Conservation (phyloP, 1,284 basidiomycete species). For the Boletus holoroseus region DNA sequence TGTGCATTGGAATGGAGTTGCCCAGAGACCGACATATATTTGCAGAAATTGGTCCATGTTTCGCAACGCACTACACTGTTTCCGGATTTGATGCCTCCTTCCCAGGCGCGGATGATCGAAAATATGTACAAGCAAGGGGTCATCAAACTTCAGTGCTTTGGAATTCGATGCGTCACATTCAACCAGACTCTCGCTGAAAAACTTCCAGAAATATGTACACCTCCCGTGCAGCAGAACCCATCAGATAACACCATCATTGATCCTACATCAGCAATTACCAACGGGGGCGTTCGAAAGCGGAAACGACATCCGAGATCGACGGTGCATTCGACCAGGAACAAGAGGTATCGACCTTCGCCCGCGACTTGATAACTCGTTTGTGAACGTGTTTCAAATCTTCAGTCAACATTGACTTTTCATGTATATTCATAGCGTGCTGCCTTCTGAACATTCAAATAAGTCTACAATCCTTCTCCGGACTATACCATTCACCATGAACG, state of each 20-base stretch:
- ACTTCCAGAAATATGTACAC: constrained; percentile 6
- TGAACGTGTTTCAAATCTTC: not conserved
- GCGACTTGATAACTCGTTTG: not conserved
- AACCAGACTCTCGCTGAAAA: constrained; percentile 17
- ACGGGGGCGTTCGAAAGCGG: constrained; percentile 9
- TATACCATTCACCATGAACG: constrained; percentile 27
- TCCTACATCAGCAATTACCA: not conserved
- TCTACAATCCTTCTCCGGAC: not conserved
- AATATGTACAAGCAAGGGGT: constrained; percentile 30
- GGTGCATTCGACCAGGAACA: constrained; percentile 4
- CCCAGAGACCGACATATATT: constrained; percentile 1
- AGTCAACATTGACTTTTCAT: constrained; percentile 11
- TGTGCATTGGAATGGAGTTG: not conserved
- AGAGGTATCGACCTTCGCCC: not conserved
- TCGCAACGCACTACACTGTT: constrained; percentile 20
- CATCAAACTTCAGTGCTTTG: constrained; percentile 29
- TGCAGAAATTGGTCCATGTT: constrained; percentile 17
- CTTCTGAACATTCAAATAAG: not conserved
- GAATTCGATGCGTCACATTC: constrained; percentile 22
- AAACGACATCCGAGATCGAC: constrained; percentile 10
- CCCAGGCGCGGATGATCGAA: constrained; percentile 26
- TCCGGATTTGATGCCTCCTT: constrained; percentile 25
- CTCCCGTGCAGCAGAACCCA: not conserved
- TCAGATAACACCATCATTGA: not conserved
- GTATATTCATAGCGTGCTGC: not conserved